Base-by-base conservation (phyloP, 352 stramenopile genomes). In the Globisporangium spinosum region DNA sequence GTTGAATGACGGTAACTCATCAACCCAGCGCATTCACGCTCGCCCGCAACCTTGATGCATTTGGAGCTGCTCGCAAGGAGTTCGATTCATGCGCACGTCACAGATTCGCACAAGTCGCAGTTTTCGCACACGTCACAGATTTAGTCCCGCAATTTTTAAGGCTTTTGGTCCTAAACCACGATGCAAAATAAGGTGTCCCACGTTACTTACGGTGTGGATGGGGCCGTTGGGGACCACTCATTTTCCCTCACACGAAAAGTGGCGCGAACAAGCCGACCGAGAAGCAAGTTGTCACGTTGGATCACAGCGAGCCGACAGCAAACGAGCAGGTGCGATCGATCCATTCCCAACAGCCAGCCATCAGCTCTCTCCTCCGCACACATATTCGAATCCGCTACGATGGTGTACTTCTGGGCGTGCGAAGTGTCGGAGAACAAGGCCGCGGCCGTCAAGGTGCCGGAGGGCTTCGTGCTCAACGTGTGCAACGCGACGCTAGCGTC, bases 381-480 rank as follows among this genome's bases (percentile, higher is more conserved):
- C 35, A 62, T 49, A 38, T 12, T 60, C 55, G 55, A 60, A 45
- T 40, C 58, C n/a, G n/a, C 17, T 17, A 22, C 32, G n/a, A 80
- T 79, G 76, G 72, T 83, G 61, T 70, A 72, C 58, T 91, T 91
- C 70, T 91, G 80, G 77, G 83, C 71, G 15, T 79, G 71, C 32
- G 70, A 83, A 47, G 79, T 91, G 58, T 80, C 79, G 40, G 80
- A 89, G 58, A 80, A 69, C 40, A 89, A 91, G 70, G 72, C 79
- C 17, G 72, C 74, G 25, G 63, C 74, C 7, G 79, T 91, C 20
- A 69, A 81, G 23, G 74, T 89, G 12, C 81, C 83, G 27, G 73
- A 82, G 40, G 77, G 77, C 62, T 83, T 83, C 56, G 83, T 91
- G 63, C 78, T 91, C 38, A 91, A 87, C 65, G 77, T 89, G 43